Percentiles rank a stretch among this genome's conserved stretches.
These are phyloP conservation scores for Didymella pinodella DNA, from an alignment of 2,329 filamentous ascomycete genomes.

Conservation along the genomic window DNA sequence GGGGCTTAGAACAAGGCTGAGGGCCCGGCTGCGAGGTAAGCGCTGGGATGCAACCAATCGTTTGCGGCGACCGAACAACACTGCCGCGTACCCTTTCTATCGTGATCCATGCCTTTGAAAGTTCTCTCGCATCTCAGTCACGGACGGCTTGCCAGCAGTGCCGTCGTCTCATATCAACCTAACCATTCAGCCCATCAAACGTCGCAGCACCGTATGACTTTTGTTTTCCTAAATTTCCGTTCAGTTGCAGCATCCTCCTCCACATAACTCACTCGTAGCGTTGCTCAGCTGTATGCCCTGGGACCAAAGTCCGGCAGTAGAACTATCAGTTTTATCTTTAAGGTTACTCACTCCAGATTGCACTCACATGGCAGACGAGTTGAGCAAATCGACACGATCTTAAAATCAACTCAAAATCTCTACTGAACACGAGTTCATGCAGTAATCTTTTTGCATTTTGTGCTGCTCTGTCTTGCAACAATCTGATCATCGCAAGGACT, in stretches of 20 bases:
- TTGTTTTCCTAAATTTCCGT: background rate
- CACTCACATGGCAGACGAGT: background rate
- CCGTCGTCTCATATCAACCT: no score
- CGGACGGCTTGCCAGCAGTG: no score
- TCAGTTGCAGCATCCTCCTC: background rate
- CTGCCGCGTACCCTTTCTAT: no score
- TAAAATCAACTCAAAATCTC: background rate
- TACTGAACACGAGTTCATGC: background rate
- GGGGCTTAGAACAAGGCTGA: no score
- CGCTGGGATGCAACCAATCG: no score
- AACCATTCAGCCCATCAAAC: background rate
- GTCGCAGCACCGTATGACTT: background rate
- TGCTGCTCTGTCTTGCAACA: background rate
- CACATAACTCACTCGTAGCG: background rate
- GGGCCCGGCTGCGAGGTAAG: no score
- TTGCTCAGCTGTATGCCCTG: background rate
- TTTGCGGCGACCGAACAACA: no score
- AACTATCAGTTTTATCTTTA: background rate
- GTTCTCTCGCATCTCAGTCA: no score
- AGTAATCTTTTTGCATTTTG: background rate
- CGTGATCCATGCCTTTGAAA: no score
- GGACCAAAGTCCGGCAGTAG: background rate
- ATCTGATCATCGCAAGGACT: background rate
- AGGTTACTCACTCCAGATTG: background rate
- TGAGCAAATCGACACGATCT: background rate